Evolutionary conservation across 345 rosid species (phyloP).

Genomic region (Gossypium sturtianum): DNA sequence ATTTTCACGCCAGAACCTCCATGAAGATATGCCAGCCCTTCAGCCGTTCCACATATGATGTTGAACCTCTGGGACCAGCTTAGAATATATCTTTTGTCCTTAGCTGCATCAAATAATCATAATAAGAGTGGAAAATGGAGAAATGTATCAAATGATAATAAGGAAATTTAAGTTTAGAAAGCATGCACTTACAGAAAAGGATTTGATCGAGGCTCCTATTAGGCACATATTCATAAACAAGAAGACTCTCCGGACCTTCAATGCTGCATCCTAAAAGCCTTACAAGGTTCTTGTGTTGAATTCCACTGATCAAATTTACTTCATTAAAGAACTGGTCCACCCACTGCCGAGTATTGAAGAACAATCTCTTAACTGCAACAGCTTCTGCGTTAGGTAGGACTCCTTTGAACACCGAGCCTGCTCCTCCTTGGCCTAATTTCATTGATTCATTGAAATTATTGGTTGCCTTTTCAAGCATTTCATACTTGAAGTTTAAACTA

Average conservation of each 20-base stretch:
- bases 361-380: slow-evolving; percentile 47
- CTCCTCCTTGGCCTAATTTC: slow-evolving; percentile 54
- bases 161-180: not conserved
- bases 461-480: slow-evolving; percentile 49
- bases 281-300: slow-evolving; percentile 52
- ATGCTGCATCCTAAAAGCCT: slow-evolving; percentile 55
- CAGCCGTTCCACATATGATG: slow-evolving; percentile 41
- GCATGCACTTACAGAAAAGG: slow-evolving; percentile 27
- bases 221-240: slow-evolving; percentile 46
- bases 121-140: not conserved
- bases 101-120: slow-evolving; percentile 24
- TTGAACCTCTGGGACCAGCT: slow-evolving; percentile 38
- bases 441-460: slow-evolving; percentile 32
- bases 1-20: slow-evolving; percentile 35
- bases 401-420: slow-evolving; percentile 44
- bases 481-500: slow-evolving; percentile 32
- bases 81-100: slow-evolving; percentile 17
- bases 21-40: slow-evolving; percentile 52
- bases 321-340: slow-evolving; percentile 54
- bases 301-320: slow-evolving; percentile 44
- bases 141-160: not conserved
- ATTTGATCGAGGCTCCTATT: slow-evolving; percentile 53
- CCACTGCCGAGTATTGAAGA: slow-evolving; percentile 54
- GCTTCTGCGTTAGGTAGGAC: slow-evolving; percentile 32
- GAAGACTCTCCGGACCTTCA: slow-evolving; percentile 58